These are phyloP conservation scores for Serendipita sp. DNA, from an alignment of 768 basidiomycete species.

Conservation along the genomic window DNA sequence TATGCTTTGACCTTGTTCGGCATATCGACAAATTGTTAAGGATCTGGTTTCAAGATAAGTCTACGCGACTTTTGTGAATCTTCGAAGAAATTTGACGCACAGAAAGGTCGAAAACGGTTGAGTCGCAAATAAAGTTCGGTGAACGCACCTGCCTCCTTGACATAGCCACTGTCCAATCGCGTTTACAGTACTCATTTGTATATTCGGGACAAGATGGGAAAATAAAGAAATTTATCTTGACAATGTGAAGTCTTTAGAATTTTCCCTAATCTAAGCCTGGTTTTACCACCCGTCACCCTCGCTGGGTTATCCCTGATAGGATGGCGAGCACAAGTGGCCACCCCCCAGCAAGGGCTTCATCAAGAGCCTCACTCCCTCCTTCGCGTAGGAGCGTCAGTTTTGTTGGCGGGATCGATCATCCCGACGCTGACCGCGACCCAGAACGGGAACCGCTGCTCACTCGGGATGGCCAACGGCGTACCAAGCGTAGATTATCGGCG, in stretches of 20 bases:
- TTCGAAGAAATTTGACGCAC: not conserved
- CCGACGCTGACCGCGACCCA: not conserved
- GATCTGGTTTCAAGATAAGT: too few relatives aligned
- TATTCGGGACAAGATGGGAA: too few relatives aligned
- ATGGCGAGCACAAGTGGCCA: not conserved
- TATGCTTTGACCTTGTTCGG: constrained; percentile 75
- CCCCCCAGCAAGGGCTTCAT: not conserved
- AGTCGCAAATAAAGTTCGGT: not conserved
- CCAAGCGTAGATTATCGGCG: not conserved
- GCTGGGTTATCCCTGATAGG: not conserved
- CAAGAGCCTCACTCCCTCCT: not conserved
- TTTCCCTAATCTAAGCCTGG: too few relatives aligned
- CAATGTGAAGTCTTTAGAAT: too few relatives aligned
- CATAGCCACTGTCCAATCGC: not conserved
- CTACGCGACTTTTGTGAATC: too few relatives aligned
- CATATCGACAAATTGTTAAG: not conserved
- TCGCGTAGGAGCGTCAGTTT: not conserved
- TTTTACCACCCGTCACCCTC: not conserved
- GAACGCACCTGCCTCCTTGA: not conserved
- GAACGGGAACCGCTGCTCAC: not conserved
- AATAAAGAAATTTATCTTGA: too few relatives aligned
- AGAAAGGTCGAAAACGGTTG: not conserved
- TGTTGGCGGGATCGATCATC: constrained; percentile 1
- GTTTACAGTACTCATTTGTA: too few relatives aligned
- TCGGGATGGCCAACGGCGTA: not conserved